A percentile compares a stretch with the other conserved stretches of the same genome.
These are phyloP conservation scores for Annona squamosa DNA, from an alignment of 164 flowering plant genomes.

Conservation along the genomic window DNA sequence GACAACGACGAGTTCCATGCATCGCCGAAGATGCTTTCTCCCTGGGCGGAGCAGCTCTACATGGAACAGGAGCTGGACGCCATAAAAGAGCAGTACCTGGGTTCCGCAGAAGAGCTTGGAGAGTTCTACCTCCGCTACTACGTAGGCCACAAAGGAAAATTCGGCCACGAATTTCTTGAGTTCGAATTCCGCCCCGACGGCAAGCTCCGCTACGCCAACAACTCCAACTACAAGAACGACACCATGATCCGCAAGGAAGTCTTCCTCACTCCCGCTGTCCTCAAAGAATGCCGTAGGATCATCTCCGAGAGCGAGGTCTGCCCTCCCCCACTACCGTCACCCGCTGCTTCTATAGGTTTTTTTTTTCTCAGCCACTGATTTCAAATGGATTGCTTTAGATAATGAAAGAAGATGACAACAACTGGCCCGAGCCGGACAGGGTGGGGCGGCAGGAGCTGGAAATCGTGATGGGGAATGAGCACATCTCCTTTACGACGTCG, in stretches of 20 bases:
- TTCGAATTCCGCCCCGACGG: slow-evolving; percentile 93
- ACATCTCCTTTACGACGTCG: slow-evolving; percentile 92
- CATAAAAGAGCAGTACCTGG: slow-evolving; percentile 11
- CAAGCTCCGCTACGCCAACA: slow-evolving; percentile 90
- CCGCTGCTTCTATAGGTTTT: not conserved
- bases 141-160: slow-evolving; percentile 92
- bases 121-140: slow-evolving; percentile 80
- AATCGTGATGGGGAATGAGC: slow-evolving; percentile 97
- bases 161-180: slow-evolving; percentile 93
- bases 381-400: slow-evolving; percentile 35
- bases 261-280: slow-evolving; percentile 78
- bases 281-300: slow-evolving; percentile 83
- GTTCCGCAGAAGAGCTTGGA: slow-evolving; percentile 25
- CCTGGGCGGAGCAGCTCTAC: not conserved
- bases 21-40: too few species aligned
- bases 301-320: slow-evolving; percentile 80
- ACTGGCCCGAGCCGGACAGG: slow-evolving; percentile 95
- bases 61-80: not conserved
- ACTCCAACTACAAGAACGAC: slow-evolving; percentile 97
- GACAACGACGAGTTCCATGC: too few species aligned
- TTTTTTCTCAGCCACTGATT: not conserved
- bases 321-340: not conserved
- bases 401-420: slow-evolving; percentile 92
- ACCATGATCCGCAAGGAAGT: slow-evolving; percentile 95
- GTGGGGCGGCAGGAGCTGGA: slow-evolving; percentile 95